A percentile compares a stretch with the other conserved stretches of the same genome.
Evolutionary conservation across 2,329 filamentous ascomycete species (phyloP).

Genomic region (Venturia effusa): DNA sequence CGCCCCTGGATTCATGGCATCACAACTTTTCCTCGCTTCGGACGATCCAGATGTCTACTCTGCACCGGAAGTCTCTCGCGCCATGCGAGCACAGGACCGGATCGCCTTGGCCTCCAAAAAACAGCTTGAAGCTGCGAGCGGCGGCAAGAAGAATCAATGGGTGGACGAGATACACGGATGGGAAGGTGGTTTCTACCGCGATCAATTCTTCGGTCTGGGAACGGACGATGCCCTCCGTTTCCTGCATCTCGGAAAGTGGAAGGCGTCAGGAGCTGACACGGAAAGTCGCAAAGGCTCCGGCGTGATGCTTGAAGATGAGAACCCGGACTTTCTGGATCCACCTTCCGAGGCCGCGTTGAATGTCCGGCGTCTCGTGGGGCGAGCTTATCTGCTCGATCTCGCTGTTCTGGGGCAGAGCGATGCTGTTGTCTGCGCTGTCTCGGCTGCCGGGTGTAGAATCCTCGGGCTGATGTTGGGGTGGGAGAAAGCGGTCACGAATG

Average conservation of each 20-base stretch:
- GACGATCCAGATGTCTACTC: constrained; percentile 71
- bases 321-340: constrained; percentile 1
- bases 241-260: constrained; percentile 4
- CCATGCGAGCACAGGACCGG: constrained; percentile 57
- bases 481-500: constrained; percentile 52
- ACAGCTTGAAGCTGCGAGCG: constrained; percentile 29
- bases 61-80: constrained; percentile 48
- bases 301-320: constrained; percentile 10
- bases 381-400: constrained; percentile 75
- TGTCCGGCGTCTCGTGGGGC: constrained; percentile 61
- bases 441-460: constrained; percentile 55
- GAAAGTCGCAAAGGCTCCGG: constrained; percentile 24
- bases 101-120: constrained; percentile 63
- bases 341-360: constrained; percentile 37
- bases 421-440: constrained; percentile 65
- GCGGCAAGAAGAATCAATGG: constrained; percentile 42
- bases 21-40: constrained; percentile 56
- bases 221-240: background rate
- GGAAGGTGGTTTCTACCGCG: constrained; percentile 78
- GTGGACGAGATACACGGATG: constrained; percentile 70
- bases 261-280: constrained; percentile 26
- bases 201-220: constrained; percentile 76
- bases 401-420: constrained; percentile 61
- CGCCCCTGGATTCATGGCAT: constrained; percentile 10
- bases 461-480: constrained; percentile 82